phyloP scores from a whole-genome alignment of 2,329 filamentous ascomycete species.

The Exophiala sp. region DNA sequence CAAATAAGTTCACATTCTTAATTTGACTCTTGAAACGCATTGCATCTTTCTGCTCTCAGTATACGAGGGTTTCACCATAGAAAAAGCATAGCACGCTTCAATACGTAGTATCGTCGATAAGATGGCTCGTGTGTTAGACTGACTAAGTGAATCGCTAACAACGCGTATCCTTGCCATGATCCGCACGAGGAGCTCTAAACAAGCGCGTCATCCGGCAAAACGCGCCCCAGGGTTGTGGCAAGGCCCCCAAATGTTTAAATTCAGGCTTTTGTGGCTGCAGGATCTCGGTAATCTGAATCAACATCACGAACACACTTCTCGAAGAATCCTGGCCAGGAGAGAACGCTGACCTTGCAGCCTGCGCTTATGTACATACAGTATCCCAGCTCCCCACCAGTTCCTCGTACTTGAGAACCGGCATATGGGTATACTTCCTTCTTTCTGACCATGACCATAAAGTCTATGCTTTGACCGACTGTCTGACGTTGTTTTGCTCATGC shows the following conservation, averaged over 20 bases:
- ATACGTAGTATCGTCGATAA: too few species aligned
- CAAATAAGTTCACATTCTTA: conserved; percentile 51
- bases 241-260: too few species aligned
- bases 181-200: too few species aligned
- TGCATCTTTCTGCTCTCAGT: not conserved
- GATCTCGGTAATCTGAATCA: not conserved
- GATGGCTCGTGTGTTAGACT: too few species aligned
- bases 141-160: too few species aligned
- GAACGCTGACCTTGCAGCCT: not conserved
- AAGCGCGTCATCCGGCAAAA: too few species aligned
- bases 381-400: not conserved
- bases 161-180: too few species aligned
- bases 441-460: not conserved
- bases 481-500: too few species aligned
- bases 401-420: not conserved
- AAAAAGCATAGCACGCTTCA: not conserved
- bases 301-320: not conserved
- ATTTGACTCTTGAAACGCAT: conserved; percentile 56
- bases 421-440: not conserved
- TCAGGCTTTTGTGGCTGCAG: not conserved
- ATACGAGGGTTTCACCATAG: not conserved
- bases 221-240: too few species aligned
- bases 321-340: not conserved
- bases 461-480: not conserved
- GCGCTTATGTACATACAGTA: not conserved